Evolutionary conservation across 1,284 basidiomycete genomes (phyloP).

Genomic region (Ganoderma sinense): DNA sequence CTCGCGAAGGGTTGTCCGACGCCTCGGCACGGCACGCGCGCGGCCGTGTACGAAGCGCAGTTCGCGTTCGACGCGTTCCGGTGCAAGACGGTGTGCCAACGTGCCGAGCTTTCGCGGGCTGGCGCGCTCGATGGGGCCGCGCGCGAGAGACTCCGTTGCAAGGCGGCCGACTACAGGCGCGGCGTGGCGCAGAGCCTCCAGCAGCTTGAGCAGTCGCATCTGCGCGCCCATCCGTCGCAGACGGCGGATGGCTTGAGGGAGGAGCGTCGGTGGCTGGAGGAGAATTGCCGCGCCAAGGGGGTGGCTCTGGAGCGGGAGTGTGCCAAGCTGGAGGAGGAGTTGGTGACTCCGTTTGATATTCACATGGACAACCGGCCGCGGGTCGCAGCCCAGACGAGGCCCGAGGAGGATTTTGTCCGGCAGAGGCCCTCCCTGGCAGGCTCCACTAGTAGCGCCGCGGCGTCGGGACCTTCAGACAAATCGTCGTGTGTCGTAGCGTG

Average conservation of each 20-base stretch:
- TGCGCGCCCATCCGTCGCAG: conserved; percentile 19
- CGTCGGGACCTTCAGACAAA: no score
- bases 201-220: conserved; percentile 17
- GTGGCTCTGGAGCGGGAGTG: conserved; percentile 42
- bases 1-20: conserved; percentile 43
- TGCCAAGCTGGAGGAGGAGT: conserved; percentile 34
- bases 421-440: no score
- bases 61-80: conserved; percentile 48
- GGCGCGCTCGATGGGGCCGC: conserved; percentile 3
- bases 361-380: no score
- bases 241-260: conserved; percentile 30
- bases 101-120: conserved; percentile 10
- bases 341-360: not conserved
- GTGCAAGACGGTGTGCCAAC: conserved; percentile 37
- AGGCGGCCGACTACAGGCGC: conserved; percentile 19
- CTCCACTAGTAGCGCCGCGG: no score
- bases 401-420: no score
- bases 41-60: conserved; percentile 44
- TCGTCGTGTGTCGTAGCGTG: no score
- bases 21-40: conserved; percentile 45
- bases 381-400: no score
- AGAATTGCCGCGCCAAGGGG: conserved; percentile 43
- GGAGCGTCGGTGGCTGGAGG: conserved; percentile 46
- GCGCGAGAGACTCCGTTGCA: conserved; percentile 28
- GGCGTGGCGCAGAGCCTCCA: conserved; percentile 8